phyloP scores from a whole-genome alignment of 1,284 basidiomycete species.

The Porogramme epimiltina region DNA sequence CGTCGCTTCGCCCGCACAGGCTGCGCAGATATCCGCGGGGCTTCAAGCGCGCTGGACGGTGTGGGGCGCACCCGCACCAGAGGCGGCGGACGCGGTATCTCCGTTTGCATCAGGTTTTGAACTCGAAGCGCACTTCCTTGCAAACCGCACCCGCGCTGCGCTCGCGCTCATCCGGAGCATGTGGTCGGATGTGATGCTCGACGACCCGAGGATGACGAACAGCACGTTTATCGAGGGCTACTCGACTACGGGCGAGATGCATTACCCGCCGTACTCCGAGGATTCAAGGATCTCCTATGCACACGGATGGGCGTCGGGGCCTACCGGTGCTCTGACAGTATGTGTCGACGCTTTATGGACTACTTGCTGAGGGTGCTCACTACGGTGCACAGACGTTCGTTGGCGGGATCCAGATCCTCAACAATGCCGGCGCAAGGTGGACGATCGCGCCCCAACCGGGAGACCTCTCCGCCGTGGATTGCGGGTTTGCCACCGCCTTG shows the following conservation, averaged over 20 bases:
- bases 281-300: conserved; percentile 13
- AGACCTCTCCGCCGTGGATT: conserved; percentile 9
- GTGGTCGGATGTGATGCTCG: conserved; percentile 16
- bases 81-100: conserved; percentile 14
- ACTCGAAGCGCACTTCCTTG: conserved; percentile 15
- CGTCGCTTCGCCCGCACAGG: conserved; percentile 5
- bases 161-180: conserved; percentile 10
- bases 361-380: background rate
- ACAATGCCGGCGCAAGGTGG: conserved; percentile 10
- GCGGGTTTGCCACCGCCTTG: conserved; percentile 9
- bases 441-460: conserved; percentile 6
- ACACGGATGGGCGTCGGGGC: conserved; percentile 13
- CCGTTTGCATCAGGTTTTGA: conserved; percentile 13
- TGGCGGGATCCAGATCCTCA: conserved; percentile 11
- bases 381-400: conserved; percentile 2
- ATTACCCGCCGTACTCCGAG: conserved; percentile 12
- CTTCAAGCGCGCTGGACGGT: conserved; percentile 9
- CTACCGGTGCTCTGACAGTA: conserved; percentile 9
- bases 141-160: conserved; percentile 10
- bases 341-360: background rate
- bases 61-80: conserved; percentile 13
- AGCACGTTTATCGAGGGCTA: conserved; percentile 17
- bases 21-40: conserved; percentile 4
- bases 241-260: conserved; percentile 9
- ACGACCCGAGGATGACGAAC: no score